Evolutionary conservation across 352 stramenopile genomes (phyloP).

Genomic region (Thalassiosira mediterranea): DNA sequence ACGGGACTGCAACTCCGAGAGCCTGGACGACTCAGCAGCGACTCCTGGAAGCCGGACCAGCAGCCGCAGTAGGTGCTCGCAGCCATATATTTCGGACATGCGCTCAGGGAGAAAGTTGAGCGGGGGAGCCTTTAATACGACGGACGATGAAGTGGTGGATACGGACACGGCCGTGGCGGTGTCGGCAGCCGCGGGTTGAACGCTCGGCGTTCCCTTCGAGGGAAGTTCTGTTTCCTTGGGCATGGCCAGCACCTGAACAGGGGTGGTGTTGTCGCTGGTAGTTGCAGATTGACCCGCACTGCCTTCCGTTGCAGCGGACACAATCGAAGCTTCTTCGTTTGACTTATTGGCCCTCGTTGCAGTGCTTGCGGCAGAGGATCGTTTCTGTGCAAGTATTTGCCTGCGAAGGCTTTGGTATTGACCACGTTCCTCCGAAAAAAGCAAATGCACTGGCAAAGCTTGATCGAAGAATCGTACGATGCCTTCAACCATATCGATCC

Average conservation of each 20-base stretch:
- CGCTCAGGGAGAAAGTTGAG: constrained; percentile 32
- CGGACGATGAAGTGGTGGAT: too few relatives aligned
- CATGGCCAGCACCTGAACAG: too few relatives aligned
- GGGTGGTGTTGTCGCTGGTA: not conserved
- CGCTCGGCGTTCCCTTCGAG: too few relatives aligned
- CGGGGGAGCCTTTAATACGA: too few relatives aligned
- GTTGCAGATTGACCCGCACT: not conserved
- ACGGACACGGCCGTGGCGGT: too few relatives aligned
- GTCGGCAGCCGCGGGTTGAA: too few relatives aligned
- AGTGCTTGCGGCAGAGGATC: constrained; percentile 15
- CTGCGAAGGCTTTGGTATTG: constrained; percentile 50
- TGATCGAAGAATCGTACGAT: constrained; percentile 75
- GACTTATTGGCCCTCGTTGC: not conserved
- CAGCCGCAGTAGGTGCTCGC: constrained; percentile 68
- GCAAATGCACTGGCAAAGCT: constrained; percentile 58
- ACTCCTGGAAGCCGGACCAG: constrained; percentile 55
- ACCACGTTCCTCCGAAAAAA: constrained; percentile 63
- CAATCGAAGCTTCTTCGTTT: not conserved
- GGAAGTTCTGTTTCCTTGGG: too few relatives aligned
- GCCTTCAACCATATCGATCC: constrained; percentile 68
- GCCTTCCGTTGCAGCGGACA: too few relatives aligned
- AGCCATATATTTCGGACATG: constrained; percentile 66
- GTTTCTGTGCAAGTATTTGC: constrained; percentile 35
- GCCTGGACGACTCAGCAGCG: constrained; percentile 30
- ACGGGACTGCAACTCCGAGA: constrained; percentile 36